Evolutionary conservation across 106 monocot species (phyloP).

Genomic region (Dendrobium officinale): DNA sequence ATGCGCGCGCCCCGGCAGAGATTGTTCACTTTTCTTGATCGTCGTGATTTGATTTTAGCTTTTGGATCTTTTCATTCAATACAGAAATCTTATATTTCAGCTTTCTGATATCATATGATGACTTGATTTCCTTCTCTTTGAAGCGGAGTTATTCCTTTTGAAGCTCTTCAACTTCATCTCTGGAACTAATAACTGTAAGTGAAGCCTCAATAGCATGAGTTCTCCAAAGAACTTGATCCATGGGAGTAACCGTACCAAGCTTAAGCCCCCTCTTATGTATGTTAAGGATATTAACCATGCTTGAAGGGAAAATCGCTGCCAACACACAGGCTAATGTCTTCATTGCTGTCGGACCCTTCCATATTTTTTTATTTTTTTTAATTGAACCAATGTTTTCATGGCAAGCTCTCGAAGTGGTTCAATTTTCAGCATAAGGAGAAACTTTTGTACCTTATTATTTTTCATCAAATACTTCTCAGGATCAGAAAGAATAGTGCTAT

Average conservation of each 20-base stretch:
- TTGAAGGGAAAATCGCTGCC: slow-evolving; percentile 66
- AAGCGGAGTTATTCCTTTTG: slow-evolving; percentile 36
- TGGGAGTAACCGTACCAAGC: slow-evolving; percentile 89
- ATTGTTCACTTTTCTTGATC: slow-evolving; percentile 38
- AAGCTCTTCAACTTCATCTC: slow-evolving; percentile 53
- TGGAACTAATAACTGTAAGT: slow-evolving; percentile 48
- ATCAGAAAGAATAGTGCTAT: too few species aligned
- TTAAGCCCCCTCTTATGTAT: slow-evolving; percentile 78
- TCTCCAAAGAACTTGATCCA: slow-evolving; percentile 93
- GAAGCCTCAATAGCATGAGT: slow-evolving; percentile 92
- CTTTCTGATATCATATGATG: slow-evolving; percentile 30
- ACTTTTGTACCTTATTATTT: background rate
- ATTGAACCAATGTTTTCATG: slow-evolving; percentile 71
- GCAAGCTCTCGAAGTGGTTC: slow-evolving; percentile 79
- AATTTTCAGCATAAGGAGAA: slow-evolving; percentile 76
- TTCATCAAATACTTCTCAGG: too few species aligned
- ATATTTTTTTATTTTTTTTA: slow-evolving; percentile 35
- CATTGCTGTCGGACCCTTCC: slow-evolving; percentile 75
- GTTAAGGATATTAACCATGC: slow-evolving; percentile 59
- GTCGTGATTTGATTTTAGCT: slow-evolving; percentile 30
- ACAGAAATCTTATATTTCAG: slow-evolving; percentile 37
- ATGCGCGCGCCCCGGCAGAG: slow-evolving; percentile 63
- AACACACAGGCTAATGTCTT: slow-evolving; percentile 86
- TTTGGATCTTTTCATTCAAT: slow-evolving; percentile 43
- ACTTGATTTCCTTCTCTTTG: slow-evolving; percentile 47